These are phyloP conservation scores for Paramecium sonneborni DNA, from an alignment of 73 alveolate genomes.

Conservation along the genomic window DNA sequence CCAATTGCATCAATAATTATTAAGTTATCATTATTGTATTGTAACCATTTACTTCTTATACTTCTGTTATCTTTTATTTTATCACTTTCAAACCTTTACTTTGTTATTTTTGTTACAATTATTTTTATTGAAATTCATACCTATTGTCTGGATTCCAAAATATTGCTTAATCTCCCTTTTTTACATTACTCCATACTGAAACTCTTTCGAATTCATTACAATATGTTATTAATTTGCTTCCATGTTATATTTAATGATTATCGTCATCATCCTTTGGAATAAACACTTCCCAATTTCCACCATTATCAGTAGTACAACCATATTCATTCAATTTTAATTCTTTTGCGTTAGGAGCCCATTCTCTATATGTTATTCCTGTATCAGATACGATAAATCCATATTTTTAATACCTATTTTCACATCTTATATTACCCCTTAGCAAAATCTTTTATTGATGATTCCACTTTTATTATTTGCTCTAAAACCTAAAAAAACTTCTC, in stretches of 20 bases:
- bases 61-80: not conserved
- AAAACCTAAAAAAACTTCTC: not conserved
- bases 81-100: not conserved
- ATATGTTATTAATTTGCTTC: conserved; percentile 64
- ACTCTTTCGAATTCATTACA: conserved; percentile 72
- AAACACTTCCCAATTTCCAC: conserved; percentile 72
- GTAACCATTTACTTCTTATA: not conserved
- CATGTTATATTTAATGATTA: conserved; percentile 69
- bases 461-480: not conserved
- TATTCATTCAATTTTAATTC: conserved; percentile 77
- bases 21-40: not conserved
- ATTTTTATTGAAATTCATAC: not conserved
- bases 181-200: conserved; percentile 79
- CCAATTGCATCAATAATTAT: not conserved
- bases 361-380: conserved; percentile 67
- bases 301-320: conserved; percentile 68
- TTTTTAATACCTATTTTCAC: not conserved
- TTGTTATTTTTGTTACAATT: not conserved
- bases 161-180: not conserved
- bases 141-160: conserved; percentile 18
- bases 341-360: conserved; percentile 93
- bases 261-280: conserved; percentile 66
- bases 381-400: conserved; percentile 13
- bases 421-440: not conserved
- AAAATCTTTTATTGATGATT: not conserved